Evolutionary conservation across 2,329 filamentous ascomycete species (phyloP), one percentile per base, ranked within the genome.

Genomic region (Pseudocercospora fuligena): DNA sequence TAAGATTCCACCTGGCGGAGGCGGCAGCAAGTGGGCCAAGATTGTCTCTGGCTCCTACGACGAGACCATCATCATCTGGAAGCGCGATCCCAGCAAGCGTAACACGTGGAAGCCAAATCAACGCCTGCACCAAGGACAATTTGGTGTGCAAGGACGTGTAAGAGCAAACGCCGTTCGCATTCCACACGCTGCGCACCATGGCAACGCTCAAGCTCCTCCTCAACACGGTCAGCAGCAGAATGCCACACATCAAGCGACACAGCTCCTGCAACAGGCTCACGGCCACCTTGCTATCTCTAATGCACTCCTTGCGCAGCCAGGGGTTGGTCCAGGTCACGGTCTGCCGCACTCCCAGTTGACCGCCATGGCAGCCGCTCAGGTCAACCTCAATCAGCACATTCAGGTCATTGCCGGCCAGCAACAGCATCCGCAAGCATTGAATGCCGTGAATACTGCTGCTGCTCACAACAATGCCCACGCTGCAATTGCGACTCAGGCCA

Each of bases 31-130:
- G 71, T 97, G 94, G 83, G 93, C 91, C 9, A 90, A 94, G n/a
- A 99, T 99, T 66, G 93, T 99, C 3, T 97, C 94, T 6, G 95
- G 95, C 2, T 97, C 93, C 0, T 99, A 99, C 73, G 95, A 99
- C 73, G 93, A 97, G 80, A 94, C 89, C 11, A 93, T 99, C 72
- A 94, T 97, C 71, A 92, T 99, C 64, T 99, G 95, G 95, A 90
- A 92, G 72, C 70, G 72, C 21, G 91, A 96, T 70, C 61, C 65
- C 14, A 91, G 96, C 70, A 69, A 72, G 70, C 89, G 95, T 71
- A 94, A 94, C 2, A 87, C 91, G 27, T 98, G 95, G 94, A 89
- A 89, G 71, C 88, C 90, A 62, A 88, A 89, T 36, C 92, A 94
- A 70, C 87, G 88, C 53, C 66, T 78, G 21, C 71, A 73, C 11